phyloP scores from a whole-genome alignment of 2,329 filamentous ascomycete species.

The Botrytis tulipae region DNA sequence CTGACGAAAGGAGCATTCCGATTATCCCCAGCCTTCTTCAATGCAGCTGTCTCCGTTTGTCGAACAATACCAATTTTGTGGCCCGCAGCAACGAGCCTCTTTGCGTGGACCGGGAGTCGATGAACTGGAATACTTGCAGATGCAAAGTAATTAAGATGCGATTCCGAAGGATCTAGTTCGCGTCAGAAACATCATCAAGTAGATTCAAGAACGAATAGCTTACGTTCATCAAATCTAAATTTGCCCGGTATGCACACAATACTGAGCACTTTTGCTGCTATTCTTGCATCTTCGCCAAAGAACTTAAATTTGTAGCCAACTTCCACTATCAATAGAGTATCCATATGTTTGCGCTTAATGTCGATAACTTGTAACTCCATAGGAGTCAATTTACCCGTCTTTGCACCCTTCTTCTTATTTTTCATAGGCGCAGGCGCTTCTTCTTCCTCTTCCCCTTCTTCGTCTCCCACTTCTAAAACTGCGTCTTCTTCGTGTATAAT shows the following conservation, averaged over 20 bases:
- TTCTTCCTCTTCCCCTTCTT: conserved; percentile 55
- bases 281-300: conserved; percentile 90
- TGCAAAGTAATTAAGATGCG: conserved; percentile 87
- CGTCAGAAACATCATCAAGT: conserved; percentile 28
- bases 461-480: conserved; percentile 48
- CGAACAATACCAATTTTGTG: conserved; percentile 95
- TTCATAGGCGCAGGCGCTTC: conserved; percentile 50
- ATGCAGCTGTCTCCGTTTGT: conserved; percentile 89
- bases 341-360: conserved; percentile 87
- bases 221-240: conserved; percentile 86
- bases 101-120: conserved; percentile 87
- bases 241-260: conserved; percentile 98
- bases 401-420: conserved; percentile 67
- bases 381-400: conserved; percentile 79
- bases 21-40: conserved; percentile 95
- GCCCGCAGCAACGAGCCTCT: conserved; percentile 85
- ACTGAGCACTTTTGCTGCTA: conserved; percentile 83
- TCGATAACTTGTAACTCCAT: conserved; percentile 92
- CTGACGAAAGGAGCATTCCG: conserved; percentile 87
- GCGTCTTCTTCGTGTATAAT: conserved; percentile 54
- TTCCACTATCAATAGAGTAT: conserved; percentile 87
- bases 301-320: conserved; percentile 98
- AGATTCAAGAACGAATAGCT: conserved; percentile 35
- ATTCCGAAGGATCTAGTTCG: conserved; percentile 72
- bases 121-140: conserved; percentile 95